These are phyloP conservation scores for Aphanomyces cochlioides DNA, from an alignment of 352 stramenopile species.

Conservation along the genomic window DNA sequence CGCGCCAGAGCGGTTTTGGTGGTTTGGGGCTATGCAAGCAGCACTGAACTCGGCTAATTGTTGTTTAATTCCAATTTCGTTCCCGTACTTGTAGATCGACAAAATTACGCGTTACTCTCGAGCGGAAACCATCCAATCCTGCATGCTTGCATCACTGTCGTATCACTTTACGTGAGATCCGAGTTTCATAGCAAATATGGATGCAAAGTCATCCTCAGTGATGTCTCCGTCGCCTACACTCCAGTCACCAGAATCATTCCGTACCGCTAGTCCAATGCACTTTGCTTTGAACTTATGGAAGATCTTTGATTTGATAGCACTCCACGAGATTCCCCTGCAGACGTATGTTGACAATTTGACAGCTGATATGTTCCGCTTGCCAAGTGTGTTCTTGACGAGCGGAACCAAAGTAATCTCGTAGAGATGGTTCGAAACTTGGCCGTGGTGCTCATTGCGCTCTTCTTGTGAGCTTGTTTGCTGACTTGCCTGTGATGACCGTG, in stretches of 20 bases:
- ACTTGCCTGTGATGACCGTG: no score
- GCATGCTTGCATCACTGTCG: neutral
- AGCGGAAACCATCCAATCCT: neutral
- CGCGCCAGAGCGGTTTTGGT: neutral
- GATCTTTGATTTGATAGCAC: no score
- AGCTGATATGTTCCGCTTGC: no score
- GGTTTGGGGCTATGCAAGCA: neutral
- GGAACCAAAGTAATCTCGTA: no score
- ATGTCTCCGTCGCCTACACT: neutral
- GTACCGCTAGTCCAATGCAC: neutral
- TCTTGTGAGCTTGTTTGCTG: no score
- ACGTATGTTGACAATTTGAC: no score
- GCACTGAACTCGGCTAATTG: neutral
- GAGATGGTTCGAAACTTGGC: no score
- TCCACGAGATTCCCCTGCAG: no score
- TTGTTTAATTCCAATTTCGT: neutral
- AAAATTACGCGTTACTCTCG: neutral
- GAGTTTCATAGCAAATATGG: neutral
- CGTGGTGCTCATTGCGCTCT: no score
- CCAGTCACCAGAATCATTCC: neutral
- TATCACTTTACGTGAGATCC: neutral
- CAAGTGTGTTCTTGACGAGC: no score
- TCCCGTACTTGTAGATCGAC: conserved; percentile 3
- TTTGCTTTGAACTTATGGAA: no score
- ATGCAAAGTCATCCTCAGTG: neutral